phyloP scores from a whole-genome alignment of 768 basidiomycete species.

The Xanthoconium purpureum region DNA sequence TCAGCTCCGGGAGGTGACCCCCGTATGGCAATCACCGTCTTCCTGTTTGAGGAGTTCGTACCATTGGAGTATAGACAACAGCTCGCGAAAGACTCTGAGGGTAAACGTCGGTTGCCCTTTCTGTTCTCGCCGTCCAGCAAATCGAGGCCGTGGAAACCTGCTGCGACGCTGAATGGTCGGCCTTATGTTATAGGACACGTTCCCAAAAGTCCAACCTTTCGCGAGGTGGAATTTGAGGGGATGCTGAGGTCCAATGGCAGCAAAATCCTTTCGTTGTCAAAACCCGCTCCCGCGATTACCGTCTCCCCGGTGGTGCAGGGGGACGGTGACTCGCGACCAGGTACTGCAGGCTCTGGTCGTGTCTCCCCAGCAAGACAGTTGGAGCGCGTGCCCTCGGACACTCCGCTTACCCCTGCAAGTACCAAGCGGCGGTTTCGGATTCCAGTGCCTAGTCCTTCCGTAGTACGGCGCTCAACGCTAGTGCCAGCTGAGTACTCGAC shows the following conservation, averaged over 20 bases:
- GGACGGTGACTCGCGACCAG: conserved; percentile 36
- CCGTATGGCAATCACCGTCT: conserved; percentile 64
- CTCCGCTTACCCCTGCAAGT: conserved; percentile 24
- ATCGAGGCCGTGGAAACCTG: conserved; percentile 69
- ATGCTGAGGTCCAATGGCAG: conserved; percentile 56
- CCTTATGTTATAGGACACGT: conserved; percentile 67
- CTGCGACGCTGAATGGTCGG: conserved; percentile 75
- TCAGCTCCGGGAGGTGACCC: conserved; percentile 48
- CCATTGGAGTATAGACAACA: conserved; percentile 83
- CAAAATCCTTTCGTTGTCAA: conserved; percentile 37
- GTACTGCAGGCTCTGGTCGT: conserved; percentile 20
- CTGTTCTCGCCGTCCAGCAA: conserved; percentile 53
- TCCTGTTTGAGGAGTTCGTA: conserved; percentile 93
- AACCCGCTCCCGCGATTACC: conserved; percentile 22
- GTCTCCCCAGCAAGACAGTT: conserved; percentile 18
- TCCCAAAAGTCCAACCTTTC: conserved; percentile 47
- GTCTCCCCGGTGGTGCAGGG: conserved; percentile 24
- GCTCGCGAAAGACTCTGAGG: conserved; percentile 51
- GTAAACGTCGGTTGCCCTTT: conserved; percentile 64
- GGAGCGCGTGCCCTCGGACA: conserved; percentile 28
- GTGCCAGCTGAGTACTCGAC: conserved; percentile 75
- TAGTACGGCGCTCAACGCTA: conserved; percentile 46
- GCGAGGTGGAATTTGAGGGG: conserved; percentile 79
- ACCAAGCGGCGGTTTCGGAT: conserved; percentile 58
- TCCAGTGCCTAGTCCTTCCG: conserved; percentile 54